Percentiles rank a stretch among this genome's conserved stretches.
Evolutionary conservation across 768 basidiomycete genomes (phyloP).

Genomic region (Hysterangium stoloniferum): DNA sequence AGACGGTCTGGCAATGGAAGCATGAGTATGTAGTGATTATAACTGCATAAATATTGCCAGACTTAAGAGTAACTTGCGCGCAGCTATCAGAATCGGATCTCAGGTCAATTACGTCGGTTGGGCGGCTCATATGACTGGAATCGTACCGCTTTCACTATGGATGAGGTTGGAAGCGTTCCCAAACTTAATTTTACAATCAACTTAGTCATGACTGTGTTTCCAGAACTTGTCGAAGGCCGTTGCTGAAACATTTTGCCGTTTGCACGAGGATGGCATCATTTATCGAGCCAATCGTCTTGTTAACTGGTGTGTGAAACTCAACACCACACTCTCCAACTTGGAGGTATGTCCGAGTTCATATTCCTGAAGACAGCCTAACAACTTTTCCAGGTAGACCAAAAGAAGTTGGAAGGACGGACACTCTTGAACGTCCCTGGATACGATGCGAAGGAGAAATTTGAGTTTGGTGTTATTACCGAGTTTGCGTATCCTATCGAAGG

Average conservation of each 20-base stretch:
- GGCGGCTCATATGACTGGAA: constrained; percentile 96
- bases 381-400: constrained; percentile 76
- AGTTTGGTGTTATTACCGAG: constrained; percentile 94
- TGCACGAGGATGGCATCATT: constrained; percentile 87
- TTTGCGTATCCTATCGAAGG: constrained; percentile 90
- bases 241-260: constrained; percentile 79
- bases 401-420: constrained; percentile 77
- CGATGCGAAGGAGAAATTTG: constrained; percentile 89
- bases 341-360: constrained; percentile 46
- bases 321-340: constrained; percentile 96
- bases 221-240: constrained; percentile 80
- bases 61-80: not conserved
- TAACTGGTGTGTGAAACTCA: constrained; percentile 95
- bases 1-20: constrained; percentile 94
- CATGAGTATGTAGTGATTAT: constrained; percentile 60
- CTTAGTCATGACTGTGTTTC: constrained; percentile 6
- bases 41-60: not conserved
- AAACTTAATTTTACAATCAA: not conserved
- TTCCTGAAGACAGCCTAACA: not conserved
- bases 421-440: constrained; percentile 90
- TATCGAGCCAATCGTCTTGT: constrained; percentile 96
- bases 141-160: constrained; percentile 93
- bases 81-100: constrained; percentile 91
- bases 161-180: constrained; percentile 45
- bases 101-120: constrained; percentile 77